Percentiles rank a stretch among this genome's conserved stretches.
These are phyloP conservation scores for Fusarium acutatum DNA, from an alignment of 2,329 filamentous ascomycete genomes.

Conservation along the genomic window DNA sequence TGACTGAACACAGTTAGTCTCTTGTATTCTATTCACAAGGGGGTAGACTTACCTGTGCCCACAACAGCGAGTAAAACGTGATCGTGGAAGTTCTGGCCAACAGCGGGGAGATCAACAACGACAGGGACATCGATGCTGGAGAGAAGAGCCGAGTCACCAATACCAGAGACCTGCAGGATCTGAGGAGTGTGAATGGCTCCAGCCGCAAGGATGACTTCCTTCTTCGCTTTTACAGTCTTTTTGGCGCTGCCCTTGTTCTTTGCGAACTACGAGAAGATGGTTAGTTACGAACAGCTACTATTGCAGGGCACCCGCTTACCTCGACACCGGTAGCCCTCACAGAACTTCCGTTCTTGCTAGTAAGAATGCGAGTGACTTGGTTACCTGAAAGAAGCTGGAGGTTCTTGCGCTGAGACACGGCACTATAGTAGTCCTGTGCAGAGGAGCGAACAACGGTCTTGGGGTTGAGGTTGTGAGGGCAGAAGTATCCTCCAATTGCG, in stretches of 20 bases:
- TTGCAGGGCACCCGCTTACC: background rate
- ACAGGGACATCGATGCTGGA: conserved; percentile 49
- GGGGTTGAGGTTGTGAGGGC: conserved; percentile 29
- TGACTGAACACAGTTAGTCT: background rate
- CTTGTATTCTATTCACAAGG: too few relatives aligned
- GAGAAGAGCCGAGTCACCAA: conserved; percentile 52
- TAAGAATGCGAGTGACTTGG: conserved; percentile 33
- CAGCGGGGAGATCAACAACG: conserved; percentile 56
- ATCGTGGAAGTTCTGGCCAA: conserved; percentile 58
- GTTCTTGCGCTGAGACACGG: conserved; percentile 15
- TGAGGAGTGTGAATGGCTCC: conserved; percentile 53
- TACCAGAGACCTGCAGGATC: conserved; percentile 60
- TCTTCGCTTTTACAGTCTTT: conserved; percentile 25
- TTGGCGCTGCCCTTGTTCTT: background rate
- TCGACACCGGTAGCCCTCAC: conserved; percentile 28
- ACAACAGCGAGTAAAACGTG: conserved; percentile 37
- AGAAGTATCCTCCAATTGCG: conserved; percentile 31
- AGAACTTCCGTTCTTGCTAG: conserved; percentile 3
- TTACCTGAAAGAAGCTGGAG: conserved; percentile 15
- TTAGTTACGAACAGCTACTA: rapidly evolving
- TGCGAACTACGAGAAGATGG: background rate
- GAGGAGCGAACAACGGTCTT: conserved; percentile 23
- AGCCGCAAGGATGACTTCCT: conserved; percentile 54
- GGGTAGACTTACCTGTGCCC: conserved; percentile 2
- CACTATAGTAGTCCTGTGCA: conserved; percentile 29